Base-by-base conservation (phyloP, 2,329 filamentous ascomycete genomes). In the Colletotrichum zoysiae region DNA sequence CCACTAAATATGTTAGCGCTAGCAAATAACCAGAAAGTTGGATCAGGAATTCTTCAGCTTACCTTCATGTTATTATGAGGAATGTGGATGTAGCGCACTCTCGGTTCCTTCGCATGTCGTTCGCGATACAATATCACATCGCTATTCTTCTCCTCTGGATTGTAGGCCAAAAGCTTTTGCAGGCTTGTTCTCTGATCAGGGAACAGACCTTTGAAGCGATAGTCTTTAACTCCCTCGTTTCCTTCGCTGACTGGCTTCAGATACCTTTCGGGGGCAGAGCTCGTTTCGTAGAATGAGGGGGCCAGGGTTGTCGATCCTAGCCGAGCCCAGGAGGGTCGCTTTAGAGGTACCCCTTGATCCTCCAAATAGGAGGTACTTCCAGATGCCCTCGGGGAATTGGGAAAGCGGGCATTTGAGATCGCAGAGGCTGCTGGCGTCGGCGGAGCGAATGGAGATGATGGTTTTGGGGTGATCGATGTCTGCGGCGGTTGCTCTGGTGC, bases 21-120 rank as follows among this genome's bases (percentile, higher is more conserved):
- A 51, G 50, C 23, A 26, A 3, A 35, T 58, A 11, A 67, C 50
- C 44, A 5, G 5, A 11, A 1, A 18, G 1, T 18, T 5, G 3
- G 7, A 3, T 23, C 16, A 6, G 8, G 26, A 18, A 11, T 16
- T 3, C 30, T 30, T 30, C 30, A 30, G 74, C 77, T 73, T 50
- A 79, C 77, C 11, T 53, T 65, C 79, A 81, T 81, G 56, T 81
- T 80, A n/a, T 80, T 80, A 0, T 78, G 74, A 1, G 79, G 79
- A 1, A 81, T 75, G 42, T 81, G 79, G 26, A 79, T 76, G n/a
- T 80, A 81, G 35, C 50, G 40, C 14, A 67, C 64, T 20, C 18
- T 38, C 9, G 61, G n/a, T 11, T 26, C 23, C 23, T 51, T 18
- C 2, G 2, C 5, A 1, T 16, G 8, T 0, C 48, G 38, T 18